Conservation (phyloP, 768 basidiomycete species). For the Suillus weaverae region DNA sequence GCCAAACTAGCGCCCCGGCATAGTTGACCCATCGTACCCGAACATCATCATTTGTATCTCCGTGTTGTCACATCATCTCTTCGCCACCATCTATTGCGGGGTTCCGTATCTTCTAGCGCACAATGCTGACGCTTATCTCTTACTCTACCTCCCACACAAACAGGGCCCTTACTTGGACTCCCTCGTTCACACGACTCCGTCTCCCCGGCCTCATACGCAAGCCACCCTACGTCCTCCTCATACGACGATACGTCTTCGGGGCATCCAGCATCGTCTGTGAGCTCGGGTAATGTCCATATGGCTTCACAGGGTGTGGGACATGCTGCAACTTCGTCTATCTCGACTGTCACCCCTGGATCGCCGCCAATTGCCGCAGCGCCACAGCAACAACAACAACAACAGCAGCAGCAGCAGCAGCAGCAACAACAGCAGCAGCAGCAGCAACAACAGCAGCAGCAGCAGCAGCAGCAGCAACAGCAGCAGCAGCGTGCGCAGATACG, state of each 20-base stretch:
- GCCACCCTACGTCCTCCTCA: slow-evolving; percentile 19
- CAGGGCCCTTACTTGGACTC: slow-evolving; percentile 15
- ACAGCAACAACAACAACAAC: slow-evolving; percentile 13
- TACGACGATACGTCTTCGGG: slow-evolving; percentile 9
- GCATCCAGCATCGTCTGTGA: slow-evolving; percentile 17
- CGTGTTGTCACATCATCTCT: neutral
- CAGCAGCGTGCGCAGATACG: neutral
- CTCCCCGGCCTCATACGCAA: slow-evolving; percentile 27
- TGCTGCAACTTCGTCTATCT: slow-evolving; percentile 23
- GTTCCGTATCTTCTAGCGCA: neutral
- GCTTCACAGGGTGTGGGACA: slow-evolving; percentile 11
- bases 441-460: slow-evolving; percentile 4
- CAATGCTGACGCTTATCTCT: slow-evolving; percentile 13
- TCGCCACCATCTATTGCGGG: neutral
- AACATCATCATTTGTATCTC: neutral
- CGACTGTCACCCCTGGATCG: slow-evolving; percentile 21
- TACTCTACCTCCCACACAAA: neutral
- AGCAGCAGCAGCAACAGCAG: slow-evolving; percentile 9
- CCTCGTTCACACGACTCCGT: slow-evolving; percentile 15
- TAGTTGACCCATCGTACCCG: neutral
- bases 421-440: slow-evolving; percentile 1
- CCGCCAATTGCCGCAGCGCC: slow-evolving; percentile 6
- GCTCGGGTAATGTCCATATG: neutral
- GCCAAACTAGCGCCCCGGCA: neutral
- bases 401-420: slow-evolving; percentile 2